Conservation (phyloP, 2,329 filamentous ascomycete genomes). For the Aspergillus terreus region DNA sequence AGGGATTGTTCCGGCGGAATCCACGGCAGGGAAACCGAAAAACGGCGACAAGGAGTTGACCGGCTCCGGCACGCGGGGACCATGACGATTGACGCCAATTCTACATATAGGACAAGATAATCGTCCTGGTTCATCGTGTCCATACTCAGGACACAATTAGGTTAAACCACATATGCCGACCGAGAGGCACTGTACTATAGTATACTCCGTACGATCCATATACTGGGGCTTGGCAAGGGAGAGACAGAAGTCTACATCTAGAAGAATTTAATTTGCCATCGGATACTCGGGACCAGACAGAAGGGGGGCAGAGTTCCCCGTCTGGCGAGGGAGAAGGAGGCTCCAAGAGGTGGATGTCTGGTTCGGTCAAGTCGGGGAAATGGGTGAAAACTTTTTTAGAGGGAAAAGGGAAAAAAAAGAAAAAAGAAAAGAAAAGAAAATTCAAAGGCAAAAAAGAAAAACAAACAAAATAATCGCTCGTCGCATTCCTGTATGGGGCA, state of each 20-base stretch:
- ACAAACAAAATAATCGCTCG: neutral
- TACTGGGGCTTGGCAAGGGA: neutral
- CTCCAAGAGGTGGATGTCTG: constrained; percentile 7
- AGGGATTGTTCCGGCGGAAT: neutral
- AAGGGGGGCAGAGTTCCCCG: constrained; percentile 25
- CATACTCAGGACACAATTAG: no score
- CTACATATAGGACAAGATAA: neutral
- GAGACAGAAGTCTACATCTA: neutral
- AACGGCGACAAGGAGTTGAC: neutral
- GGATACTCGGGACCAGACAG: constrained; percentile 26
- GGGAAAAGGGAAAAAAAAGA: neutral
- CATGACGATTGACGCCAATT: neutral
- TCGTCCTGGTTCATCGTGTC: no score
- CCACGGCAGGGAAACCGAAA: constrained; percentile 7
- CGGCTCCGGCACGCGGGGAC: neutral
- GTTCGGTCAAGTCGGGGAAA: constrained; percentile 13
- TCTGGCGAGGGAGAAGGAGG: constrained; percentile 18
- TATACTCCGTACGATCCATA: neutral
- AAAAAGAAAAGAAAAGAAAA: neutral
- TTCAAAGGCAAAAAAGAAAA: neutral
- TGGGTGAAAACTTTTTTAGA: neutral
- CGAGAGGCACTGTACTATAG: no score
- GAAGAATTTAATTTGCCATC: constrained; percentile 18
- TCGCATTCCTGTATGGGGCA: no score
- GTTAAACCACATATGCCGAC: neutral